A percentile compares a stretch with the other conserved stretches of the same genome.
Evolutionary conservation across 441 rosid species (phyloP).

Genomic region (Syzygium syzygioides): DNA sequence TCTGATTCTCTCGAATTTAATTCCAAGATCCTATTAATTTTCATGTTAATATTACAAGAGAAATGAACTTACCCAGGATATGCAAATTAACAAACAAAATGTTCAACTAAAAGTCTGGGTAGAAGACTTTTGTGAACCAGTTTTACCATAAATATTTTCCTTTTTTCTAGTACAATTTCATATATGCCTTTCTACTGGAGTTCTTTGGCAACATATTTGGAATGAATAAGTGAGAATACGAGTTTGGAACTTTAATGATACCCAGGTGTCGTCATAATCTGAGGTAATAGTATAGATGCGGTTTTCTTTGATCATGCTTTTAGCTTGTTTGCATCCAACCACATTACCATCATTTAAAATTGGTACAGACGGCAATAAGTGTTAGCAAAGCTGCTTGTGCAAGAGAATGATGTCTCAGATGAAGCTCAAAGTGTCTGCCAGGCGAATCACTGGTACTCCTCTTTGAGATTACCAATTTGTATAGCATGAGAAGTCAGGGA

Average conservation of each 20-base stretch:
- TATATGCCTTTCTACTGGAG: not conserved
- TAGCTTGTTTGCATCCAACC: not conserved
- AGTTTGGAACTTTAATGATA: not conserved
- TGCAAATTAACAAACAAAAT: not conserved
- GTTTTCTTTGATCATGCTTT: not conserved
- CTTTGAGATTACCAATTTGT: not conserved
- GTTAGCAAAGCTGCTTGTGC: not conserved
- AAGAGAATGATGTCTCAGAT: not conserved
- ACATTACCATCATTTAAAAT: not conserved
- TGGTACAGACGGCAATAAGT: not conserved
- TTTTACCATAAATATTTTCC: not conserved
- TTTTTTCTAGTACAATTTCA: not conserved
- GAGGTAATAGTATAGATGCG: rapidly evolving
- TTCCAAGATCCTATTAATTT: no score
- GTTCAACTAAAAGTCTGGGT: not conserved
- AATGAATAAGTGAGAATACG: not conserved
- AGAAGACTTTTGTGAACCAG: not conserved
- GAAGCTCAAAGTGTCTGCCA: not conserved
- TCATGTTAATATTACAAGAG: no score
- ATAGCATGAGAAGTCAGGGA: not conserved
- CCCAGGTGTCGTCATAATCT: not conserved
- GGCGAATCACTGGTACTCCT: not conserved
- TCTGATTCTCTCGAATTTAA: no score
- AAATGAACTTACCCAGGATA: not conserved
- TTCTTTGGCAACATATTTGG: not conserved